Evolutionary conservation across 352 stramenopile genomes (phyloP).

Genomic region (Globisporangium cylindrosporum): DNA sequence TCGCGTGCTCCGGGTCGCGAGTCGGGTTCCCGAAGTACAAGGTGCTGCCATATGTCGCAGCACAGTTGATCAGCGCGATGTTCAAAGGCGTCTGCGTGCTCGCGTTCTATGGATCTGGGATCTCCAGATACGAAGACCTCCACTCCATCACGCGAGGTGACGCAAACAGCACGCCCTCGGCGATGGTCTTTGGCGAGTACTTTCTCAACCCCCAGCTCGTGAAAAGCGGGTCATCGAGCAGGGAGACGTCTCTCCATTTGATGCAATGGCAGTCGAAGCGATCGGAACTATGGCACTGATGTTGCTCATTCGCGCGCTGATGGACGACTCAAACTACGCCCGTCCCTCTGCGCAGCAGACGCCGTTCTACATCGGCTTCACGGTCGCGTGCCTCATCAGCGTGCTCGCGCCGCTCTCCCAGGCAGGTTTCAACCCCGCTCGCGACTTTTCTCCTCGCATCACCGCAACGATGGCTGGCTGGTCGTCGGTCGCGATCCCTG

Average conservation of each 20-base stretch:
- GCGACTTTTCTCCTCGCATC: slow-evolving; percentile 22
- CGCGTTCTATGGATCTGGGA: slow-evolving; percentile 41
- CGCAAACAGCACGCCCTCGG: slow-evolving; percentile 46
- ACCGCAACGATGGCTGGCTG: slow-evolving; percentile 63
- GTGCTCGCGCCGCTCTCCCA: slow-evolving; percentile 65
- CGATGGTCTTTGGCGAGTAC: slow-evolving; percentile 66
- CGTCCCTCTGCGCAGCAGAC: slow-evolving; percentile 23
- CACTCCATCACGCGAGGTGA: slow-evolving; percentile 37
- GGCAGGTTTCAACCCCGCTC: slow-evolving; percentile 71
- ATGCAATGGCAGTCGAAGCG: slow-evolving; percentile 53
- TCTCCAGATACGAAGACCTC: slow-evolving; percentile 45
- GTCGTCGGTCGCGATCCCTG: slow-evolving; percentile 33
- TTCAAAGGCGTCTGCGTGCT: slow-evolving; percentile 41
- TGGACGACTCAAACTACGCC: slow-evolving; percentile 33
- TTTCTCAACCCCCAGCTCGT: slow-evolving; percentile 56
- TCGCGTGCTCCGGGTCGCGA: background rate
- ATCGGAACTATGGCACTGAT: slow-evolving; percentile 60
- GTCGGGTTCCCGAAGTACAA: slow-evolving; percentile 34
- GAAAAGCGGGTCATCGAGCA: slow-evolving; percentile 16
- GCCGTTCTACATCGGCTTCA: slow-evolving; percentile 52
- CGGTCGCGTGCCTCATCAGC: slow-evolving; percentile 45
- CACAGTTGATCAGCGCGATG: slow-evolving; percentile 57
- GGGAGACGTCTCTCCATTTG: slow-evolving; percentile 30
- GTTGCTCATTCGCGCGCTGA: slow-evolving; percentile 59
- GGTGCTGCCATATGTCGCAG: slow-evolving; percentile 50